A percentile compares a stretch with the other conserved stretches of the same genome.
Evolutionary conservation across 139 green algal genomes (phyloP).

Genomic region (Yamagishiella unicocca): DNA sequence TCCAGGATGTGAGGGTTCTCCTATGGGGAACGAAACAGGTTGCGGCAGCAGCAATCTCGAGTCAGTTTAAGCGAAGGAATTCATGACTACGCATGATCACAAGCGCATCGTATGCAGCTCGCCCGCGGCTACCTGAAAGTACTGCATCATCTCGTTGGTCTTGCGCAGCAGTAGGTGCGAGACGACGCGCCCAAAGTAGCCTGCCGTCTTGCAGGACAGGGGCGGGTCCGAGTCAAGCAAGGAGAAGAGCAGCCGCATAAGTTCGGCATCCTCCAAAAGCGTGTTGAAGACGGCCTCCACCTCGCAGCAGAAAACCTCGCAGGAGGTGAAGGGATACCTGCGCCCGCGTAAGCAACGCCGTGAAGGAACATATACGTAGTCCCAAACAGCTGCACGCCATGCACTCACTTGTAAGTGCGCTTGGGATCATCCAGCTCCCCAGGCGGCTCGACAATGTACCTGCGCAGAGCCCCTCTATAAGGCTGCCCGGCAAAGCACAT

Average conservation of each 20-base stretch:
- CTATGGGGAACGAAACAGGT: no score
- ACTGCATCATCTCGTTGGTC: constrained; percentile 77
- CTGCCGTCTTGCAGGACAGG: constrained; percentile 84
- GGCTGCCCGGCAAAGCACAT: neutral
- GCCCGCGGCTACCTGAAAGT: constrained; percentile 66
- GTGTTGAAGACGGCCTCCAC: constrained; percentile 95
- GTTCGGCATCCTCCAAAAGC: constrained; percentile 81
- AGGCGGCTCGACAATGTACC: constrained; percentile 78
- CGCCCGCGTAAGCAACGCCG: neutral
- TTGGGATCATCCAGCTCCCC: constrained; percentile 78
- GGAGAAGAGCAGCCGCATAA: constrained; percentile 89
- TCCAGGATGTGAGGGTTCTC: constrained; percentile 45
- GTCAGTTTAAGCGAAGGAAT: no score
- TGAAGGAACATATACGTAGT: neutral
- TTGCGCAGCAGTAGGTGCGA: constrained; percentile 83
- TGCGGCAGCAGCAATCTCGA: no score
- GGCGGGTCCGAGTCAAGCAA: constrained; percentile 76
- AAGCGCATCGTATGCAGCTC: neutral
- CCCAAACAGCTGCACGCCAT: neutral
- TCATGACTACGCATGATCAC: no score
- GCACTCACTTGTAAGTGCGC: constrained; percentile 79
- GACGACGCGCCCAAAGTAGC: constrained; percentile 95
- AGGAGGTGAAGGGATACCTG: constrained; percentile 96
- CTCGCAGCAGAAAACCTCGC: constrained; percentile 98
- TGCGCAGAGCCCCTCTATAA: constrained; percentile 26